Evolutionary conservation across 2,329 filamentous ascomycete genomes (phyloP).

Genomic region (Clonostachys chloroleuca): DNA sequence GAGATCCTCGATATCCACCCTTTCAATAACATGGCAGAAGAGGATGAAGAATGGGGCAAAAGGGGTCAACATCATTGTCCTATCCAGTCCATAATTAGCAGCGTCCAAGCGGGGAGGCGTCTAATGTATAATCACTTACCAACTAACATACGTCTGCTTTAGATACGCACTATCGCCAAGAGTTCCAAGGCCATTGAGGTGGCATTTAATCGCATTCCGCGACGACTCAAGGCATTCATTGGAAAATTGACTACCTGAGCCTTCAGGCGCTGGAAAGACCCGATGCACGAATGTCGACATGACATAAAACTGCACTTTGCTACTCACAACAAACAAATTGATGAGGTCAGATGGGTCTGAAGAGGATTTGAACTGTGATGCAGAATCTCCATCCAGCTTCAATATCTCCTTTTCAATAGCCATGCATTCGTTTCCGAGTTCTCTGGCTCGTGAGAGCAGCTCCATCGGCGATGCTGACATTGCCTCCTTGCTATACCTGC

Average conservation of each 20-base stretch:
- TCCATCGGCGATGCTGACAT: background rate
- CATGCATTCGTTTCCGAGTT: slow-evolving; percentile 29
- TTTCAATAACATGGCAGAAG: slow-evolving; percentile 54
- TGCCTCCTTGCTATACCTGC: background rate
- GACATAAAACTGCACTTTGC: slow-evolving; percentile 41
- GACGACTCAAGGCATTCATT: slow-evolving; percentile 44
- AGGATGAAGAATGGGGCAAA: slow-evolving; percentile 57
- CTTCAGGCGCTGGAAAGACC: slow-evolving; percentile 40
- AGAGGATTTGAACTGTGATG: too few species aligned
- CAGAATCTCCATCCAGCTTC: slow-evolving; percentile 2
- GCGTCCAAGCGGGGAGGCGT: background rate
- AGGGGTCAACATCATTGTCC: slow-evolving; percentile 51
- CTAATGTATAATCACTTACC: slow-evolving; percentile 21
- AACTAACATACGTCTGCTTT: slow-evolving; percentile 45
- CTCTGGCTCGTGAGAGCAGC: slow-evolving; percentile 16
- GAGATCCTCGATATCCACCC: slow-evolving; percentile 47
- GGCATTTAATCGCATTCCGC: slow-evolving; percentile 38
- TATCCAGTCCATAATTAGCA: slow-evolving; percentile 10
- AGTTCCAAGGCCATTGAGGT: slow-evolving; percentile 35
- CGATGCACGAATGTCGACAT: slow-evolving; percentile 47
- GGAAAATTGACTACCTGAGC: slow-evolving; percentile 37
- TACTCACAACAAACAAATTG: slow-evolving; percentile 36
- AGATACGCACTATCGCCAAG: slow-evolving; percentile 29
- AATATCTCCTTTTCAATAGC: slow-evolving; percentile 26
- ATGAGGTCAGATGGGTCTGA: slow-evolving; percentile 30